Percentiles rank a stretch among this genome's conserved stretches.
phyloP scores from a whole-genome alignment of 257 asterid genomes.

The Coffea eugenioides region DNA sequence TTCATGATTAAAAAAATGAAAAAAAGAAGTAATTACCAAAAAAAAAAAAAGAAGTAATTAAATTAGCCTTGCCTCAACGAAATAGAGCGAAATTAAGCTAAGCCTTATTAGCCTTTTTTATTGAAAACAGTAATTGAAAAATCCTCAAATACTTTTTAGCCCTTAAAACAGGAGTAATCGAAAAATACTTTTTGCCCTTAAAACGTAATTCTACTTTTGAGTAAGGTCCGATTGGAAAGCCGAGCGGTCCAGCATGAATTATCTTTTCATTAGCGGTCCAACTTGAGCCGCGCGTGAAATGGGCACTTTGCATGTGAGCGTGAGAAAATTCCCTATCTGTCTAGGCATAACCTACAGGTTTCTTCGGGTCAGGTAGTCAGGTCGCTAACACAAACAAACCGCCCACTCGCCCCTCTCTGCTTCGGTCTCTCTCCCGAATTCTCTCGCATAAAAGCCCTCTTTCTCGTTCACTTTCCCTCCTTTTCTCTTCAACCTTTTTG shows the following conservation, averaged over 20 bases:
- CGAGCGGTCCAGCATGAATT: neutral
- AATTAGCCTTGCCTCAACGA: too few species aligned
- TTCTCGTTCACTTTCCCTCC: conserved; percentile 19
- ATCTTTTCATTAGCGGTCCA: neutral
- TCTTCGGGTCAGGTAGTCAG: neutral
- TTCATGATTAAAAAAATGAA: too few species aligned
- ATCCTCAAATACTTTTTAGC: too few species aligned
- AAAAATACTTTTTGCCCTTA: too few species aligned
- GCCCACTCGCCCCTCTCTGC: neutral
- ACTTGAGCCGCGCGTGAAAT: neutral
- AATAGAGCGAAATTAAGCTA: too few species aligned
- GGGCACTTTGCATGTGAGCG: neutral
- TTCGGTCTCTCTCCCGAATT: neutral
- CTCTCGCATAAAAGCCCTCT: neutral
- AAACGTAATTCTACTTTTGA: too few species aligned
- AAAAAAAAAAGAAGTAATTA: too few species aligned
- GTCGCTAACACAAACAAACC: neutral
- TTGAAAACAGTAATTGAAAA: too few species aligned
- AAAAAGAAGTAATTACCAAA: too few species aligned
- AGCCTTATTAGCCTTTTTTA: too few species aligned
- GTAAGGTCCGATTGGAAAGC: neutral
- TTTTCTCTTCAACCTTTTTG: neutral
- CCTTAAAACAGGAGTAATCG: too few species aligned
- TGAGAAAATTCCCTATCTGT: neutral
- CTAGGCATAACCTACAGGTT: neutral